phyloP scores from a whole-genome alignment of 345 rosid genomes.

The Tarenaya hassleriana region DNA sequence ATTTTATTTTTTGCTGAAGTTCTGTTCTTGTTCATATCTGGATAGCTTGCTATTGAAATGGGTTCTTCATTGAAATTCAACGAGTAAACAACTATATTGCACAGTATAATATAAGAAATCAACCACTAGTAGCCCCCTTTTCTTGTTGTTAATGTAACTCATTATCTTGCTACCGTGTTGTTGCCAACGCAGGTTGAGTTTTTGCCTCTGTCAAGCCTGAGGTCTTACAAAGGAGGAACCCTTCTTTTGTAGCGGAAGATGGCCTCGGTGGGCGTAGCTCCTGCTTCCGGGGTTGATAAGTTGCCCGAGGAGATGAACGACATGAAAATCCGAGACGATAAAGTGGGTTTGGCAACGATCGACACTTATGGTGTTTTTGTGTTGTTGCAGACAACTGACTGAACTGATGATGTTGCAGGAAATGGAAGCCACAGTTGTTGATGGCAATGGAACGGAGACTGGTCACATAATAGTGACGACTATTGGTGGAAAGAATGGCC shows the following conservation, averaged over 20 bases:
- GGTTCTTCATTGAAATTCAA: background rate
- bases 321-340: constrained; percentile 74
- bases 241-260: constrained; percentile 24
- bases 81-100: constrained; percentile 1
- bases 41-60: constrained; percentile 4
- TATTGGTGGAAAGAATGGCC: constrained; percentile 95
- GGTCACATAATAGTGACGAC: constrained; percentile 96
- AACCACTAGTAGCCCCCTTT: background rate
- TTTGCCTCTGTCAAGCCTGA: background rate
- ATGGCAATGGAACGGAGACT: constrained; percentile 85
- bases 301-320: constrained; percentile 80
- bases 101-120: no score
- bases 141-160: background rate
- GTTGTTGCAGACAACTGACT: background rate
- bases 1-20: no score
- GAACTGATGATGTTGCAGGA: constrained; percentile 46
- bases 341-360: constrained; percentile 10
- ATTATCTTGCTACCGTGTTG: background rate
- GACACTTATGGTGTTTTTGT: background rate
- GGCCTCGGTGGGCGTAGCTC: constrained; percentile 71
- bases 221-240: constrained; percentile 11
- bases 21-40: no score
- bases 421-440: constrained; percentile 83
- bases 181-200: constrained; percentile 11
- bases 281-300: constrained; percentile 51